Conservation (phyloP, 2,329 filamentous ascomycete genomes). For the Alternaria gaisen region DNA sequence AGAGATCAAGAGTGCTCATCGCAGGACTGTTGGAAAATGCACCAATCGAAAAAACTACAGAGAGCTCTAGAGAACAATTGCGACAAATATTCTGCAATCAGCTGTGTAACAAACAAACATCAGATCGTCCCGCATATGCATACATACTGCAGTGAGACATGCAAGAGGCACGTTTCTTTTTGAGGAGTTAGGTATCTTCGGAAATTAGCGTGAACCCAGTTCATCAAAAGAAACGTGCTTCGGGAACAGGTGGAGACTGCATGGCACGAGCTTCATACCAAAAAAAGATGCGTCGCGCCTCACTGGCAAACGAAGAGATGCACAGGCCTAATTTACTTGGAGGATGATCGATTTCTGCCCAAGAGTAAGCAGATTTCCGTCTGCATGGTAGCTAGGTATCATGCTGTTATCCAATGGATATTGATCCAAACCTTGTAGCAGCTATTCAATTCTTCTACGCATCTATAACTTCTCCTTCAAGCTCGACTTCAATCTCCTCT, state of each 20-base stretch:
- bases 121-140: constrained; percentile 20
- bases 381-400: constrained; percentile 1
- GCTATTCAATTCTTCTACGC: constrained; percentile 1
- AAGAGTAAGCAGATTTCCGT: constrained; percentile 7
- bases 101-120: constrained; percentile 40
- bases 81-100: constrained; percentile 26
- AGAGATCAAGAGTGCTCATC: neutral
- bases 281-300: constrained; percentile 4
- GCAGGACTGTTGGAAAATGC: neutral
- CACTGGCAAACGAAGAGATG: constrained; percentile 1
- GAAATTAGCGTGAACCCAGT: constrained; percentile 6
- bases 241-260: constrained; percentile 4
- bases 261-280: constrained; percentile 6
- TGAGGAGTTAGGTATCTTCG: constrained; percentile 5
- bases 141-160: constrained; percentile 35
- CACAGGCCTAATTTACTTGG: neutral
- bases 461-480: constrained; percentile 78
- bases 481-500: constrained; percentile 83
- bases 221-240: constrained; percentile 8
- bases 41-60: neutral
- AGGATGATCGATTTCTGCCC: constrained; percentile 4
- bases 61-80: constrained; percentile 7
- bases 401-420: constrained; percentile 6
- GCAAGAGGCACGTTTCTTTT: constrained; percentile 12
- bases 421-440: neutral